phyloP scores from a whole-genome alignment of 2,329 filamentous ascomycete genomes.

The Reticulascus tulasneorum region DNA sequence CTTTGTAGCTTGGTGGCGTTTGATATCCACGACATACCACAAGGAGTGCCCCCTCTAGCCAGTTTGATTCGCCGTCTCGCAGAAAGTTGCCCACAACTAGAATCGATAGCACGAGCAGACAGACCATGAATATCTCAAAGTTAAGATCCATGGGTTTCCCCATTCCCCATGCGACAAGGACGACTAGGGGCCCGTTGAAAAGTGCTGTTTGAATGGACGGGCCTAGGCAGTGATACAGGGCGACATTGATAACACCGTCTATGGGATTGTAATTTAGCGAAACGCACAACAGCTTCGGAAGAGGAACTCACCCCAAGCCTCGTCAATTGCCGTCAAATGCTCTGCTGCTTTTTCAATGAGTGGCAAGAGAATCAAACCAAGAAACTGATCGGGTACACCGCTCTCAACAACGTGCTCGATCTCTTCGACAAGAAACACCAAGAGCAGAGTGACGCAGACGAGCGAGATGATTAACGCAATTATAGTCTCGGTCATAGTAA shows the following conservation, averaged over 20 bases:
- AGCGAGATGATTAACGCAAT: constrained; percentile 56
- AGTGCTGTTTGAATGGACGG: constrained; percentile 73
- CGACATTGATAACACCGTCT: constrained; percentile 64
- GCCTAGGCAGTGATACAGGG: constrained; percentile 67
- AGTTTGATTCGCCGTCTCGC: constrained; percentile 71
- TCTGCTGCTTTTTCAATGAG: constrained; percentile 69
- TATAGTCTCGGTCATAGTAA: constrained; percentile 61
- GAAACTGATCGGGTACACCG: constrained; percentile 27
- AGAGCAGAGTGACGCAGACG: constrained; percentile 58
- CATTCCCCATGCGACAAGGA: constrained; percentile 68
- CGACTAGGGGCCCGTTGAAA: constrained; percentile 68
- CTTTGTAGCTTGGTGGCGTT: no score
- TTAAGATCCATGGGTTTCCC: constrained; percentile 63
- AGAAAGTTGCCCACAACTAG: constrained; percentile 73
- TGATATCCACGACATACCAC: constrained; percentile 40
- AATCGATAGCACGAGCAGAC: constrained; percentile 68
- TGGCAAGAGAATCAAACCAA: constrained; percentile 59
- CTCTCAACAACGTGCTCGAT: constrained; percentile 48
- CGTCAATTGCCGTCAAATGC: constrained; percentile 65
- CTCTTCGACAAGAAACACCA: constrained; percentile 62
- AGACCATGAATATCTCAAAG: constrained; percentile 75
- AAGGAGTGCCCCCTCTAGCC: constrained; percentile 68
- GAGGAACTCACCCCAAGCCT: constrained; percentile 50
- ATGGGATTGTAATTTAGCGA: background rate
- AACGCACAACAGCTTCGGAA: background rate